A percentile compares a stretch with the other conserved stretches of the same genome.
These are phyloP conservation scores for Aurinia saxatilis DNA, from an alignment of 345 rosid species.

Conservation along the genomic window DNA sequence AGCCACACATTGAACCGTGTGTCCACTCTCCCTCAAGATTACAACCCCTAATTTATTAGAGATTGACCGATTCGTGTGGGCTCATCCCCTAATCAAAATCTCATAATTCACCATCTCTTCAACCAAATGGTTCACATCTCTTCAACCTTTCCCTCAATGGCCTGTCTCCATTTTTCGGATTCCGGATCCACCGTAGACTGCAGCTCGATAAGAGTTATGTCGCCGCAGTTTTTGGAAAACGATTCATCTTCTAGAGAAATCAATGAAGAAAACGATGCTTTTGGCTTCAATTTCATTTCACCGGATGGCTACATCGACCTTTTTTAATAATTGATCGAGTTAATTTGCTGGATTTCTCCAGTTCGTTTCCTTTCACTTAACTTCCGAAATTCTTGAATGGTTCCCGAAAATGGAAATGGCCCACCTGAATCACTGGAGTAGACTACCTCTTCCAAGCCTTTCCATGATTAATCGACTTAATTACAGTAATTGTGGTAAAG, in stretches of 20 bases:
- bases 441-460: too few species aligned
- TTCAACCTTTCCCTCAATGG: conserved; percentile 33
- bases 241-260: conserved; percentile 38
- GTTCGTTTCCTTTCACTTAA: too few species aligned
- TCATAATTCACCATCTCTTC: conserved; percentile 33
- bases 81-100: conserved; percentile 65
- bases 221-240: conserved; percentile 49
- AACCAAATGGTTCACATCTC: conserved; percentile 39
- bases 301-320: too few species aligned
- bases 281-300: too few species aligned
- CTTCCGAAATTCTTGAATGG: too few species aligned
- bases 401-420: too few species aligned
- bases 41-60: conserved; percentile 56
- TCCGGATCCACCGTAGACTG: conserved; percentile 39
- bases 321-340: too few species aligned
- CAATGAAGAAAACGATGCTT: too few species aligned
- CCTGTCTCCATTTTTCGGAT: conserved; percentile 40
- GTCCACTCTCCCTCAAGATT: conserved; percentile 57
- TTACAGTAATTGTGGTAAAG: too few species aligned
- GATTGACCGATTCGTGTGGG: conserved; percentile 42
- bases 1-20: conserved; percentile 72
- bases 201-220: conserved; percentile 48
- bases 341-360: too few species aligned
- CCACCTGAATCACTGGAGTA: too few species aligned
- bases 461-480: too few species aligned